Percentiles rank a stretch among this genome's conserved stretches.
Conservation (phyloP, 257 asterid genomes). For the Striga asiatica region DNA sequence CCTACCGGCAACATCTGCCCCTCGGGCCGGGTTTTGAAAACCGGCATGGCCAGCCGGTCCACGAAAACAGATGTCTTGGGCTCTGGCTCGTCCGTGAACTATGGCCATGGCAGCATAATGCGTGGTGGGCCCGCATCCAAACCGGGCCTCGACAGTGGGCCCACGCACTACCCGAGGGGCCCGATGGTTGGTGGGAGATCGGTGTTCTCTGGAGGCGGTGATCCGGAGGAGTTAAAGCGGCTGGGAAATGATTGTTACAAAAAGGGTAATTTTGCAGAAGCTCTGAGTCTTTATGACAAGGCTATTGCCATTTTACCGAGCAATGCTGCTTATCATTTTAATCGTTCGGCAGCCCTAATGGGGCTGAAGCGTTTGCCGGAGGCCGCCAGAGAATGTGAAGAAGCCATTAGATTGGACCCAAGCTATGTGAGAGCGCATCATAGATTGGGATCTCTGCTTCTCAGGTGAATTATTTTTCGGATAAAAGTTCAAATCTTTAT, state of each 20-base stretch:
- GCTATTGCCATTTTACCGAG: constrained; percentile 60
- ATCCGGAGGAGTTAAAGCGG: constrained; percentile 82
- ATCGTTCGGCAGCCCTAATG: constrained; percentile 76
- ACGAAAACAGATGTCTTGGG: constrained; percentile 43
- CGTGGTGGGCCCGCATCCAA: constrained; percentile 31
- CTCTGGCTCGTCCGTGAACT: constrained; percentile 43
- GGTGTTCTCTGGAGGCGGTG: constrained; percentile 19
- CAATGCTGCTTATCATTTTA: constrained; percentile 65
- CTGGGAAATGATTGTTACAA: constrained; percentile 63
- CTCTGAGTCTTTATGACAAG: constrained; percentile 60
- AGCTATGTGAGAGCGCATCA: constrained; percentile 73
- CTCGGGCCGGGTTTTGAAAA: constrained; percentile 42
- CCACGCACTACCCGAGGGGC: constrained; percentile 15
- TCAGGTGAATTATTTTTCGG: constrained; percentile 53
- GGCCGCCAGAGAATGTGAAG: constrained; percentile 76
- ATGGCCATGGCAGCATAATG: constrained; percentile 68
- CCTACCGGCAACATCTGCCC: constrained; percentile 70
- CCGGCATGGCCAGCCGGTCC: constrained; percentile 42
- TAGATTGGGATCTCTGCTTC: constrained; percentile 71
- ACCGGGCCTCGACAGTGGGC: constrained; percentile 17
- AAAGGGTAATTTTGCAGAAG: constrained; percentile 57
- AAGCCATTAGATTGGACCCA: constrained; percentile 85
- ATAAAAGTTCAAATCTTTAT: constrained; percentile 12
- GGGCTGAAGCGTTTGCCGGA: constrained; percentile 47
- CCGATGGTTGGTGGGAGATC: constrained; percentile 34